phyloP scores from a whole-genome alignment of 345 rosid species.

The Boechera divaricarpa region DNA sequence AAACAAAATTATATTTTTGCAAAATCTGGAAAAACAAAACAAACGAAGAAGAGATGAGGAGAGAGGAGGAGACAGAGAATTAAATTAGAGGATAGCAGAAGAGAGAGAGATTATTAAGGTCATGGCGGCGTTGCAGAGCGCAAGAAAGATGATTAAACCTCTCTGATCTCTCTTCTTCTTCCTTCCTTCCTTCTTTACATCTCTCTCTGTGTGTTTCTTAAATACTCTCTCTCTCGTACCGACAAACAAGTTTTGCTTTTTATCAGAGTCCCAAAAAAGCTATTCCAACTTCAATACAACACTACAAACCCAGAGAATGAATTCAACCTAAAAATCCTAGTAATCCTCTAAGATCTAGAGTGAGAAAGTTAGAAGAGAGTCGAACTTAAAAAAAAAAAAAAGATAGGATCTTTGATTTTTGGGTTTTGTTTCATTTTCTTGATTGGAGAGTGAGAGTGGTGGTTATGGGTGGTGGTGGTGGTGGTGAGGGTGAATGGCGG shows the following conservation, averaged over 20 bases:
- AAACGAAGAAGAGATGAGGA: conserved; percentile 35
- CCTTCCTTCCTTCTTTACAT: neutral
- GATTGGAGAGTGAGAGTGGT: conserved; percentile 13
- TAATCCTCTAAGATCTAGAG: conserved; percentile 26
- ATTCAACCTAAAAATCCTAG: conserved; percentile 38
- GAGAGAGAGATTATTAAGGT: conserved; percentile 48
- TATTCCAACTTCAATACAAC: conserved; percentile 35
- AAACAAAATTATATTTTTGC: conserved; percentile 13
- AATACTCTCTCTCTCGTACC: conserved; percentile 38
- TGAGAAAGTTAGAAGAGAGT: neutral
- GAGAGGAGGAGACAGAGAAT: conserved; percentile 45
- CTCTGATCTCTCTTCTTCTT: conserved; percentile 38
- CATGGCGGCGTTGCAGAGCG: conserved; percentile 85
- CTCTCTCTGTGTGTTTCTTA: conserved; percentile 18
- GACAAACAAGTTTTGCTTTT: conserved; percentile 44
- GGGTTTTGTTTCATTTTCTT: conserved; percentile 5
- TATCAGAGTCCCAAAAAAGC: conserved; percentile 30
- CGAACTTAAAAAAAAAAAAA: neutral
- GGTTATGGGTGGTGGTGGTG: conserved; percentile 31
- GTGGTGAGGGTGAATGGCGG: conserved; percentile 52
- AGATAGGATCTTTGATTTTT: conserved; percentile 1
- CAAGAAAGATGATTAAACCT: conserved; percentile 46
- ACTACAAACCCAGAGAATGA: conserved; percentile 39
- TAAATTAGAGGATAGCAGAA: conserved; percentile 47
- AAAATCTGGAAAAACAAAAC: conserved; percentile 38